Evolutionary conservation across 1,284 basidiomycete genomes (phyloP).

Genomic region (Melampsora larici-populina): DNA sequence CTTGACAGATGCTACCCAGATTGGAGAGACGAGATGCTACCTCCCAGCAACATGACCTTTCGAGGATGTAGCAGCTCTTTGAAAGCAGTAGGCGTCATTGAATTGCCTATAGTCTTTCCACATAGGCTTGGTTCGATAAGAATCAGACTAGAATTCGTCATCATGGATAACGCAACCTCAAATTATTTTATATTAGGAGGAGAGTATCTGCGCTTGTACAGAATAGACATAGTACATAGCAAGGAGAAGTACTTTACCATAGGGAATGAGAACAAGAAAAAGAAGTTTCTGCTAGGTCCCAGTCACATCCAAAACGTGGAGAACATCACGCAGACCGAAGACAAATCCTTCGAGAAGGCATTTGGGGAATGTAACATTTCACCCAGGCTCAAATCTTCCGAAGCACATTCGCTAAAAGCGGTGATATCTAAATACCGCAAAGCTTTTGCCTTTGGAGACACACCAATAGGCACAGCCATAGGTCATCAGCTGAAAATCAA

Average conservation of each 20-base stretch:
- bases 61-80: neutral
- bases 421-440: too few relatives aligned
- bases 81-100: neutral
- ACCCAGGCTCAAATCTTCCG: too few relatives aligned
- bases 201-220: neutral
- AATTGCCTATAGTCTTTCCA: neutral
- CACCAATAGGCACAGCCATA: conserved; percentile 6
- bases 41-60: neutral
- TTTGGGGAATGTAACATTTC: neutral
- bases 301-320: neutral
- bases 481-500: conserved; percentile 8
- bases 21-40: neutral
- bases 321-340: neutral
- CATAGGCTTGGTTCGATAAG: neutral
- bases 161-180: too few relatives aligned
- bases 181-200: too few relatives aligned
- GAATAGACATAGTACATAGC: neutral
- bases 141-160: neutral
- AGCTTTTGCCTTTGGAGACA: too few relatives aligned
- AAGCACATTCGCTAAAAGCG: too few relatives aligned
- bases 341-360: neutral
- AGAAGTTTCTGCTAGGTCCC: neutral
- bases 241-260: neutral
- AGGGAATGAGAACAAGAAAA: neutral
- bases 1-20: neutral